Evolutionary conservation across 306 rosid genomes (phyloP), one percentile per base, ranked within the genome.

Genomic region (Citrullus colocynthis): DNA sequence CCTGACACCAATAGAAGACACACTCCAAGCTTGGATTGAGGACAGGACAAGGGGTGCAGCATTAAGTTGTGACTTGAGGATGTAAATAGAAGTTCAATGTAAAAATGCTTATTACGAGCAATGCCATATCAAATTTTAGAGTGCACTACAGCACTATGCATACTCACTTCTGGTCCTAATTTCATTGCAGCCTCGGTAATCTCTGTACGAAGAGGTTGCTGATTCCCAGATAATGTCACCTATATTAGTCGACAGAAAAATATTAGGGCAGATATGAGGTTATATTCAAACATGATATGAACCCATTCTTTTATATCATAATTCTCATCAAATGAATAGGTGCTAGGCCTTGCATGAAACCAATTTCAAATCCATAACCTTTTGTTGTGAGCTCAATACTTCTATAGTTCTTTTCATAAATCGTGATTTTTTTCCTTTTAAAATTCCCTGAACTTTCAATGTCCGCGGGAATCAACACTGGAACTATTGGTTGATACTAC

Each of bases 161-260:
- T 10, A 81, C 95, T 85, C 82, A 88, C 98, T 84, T 91, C 98
- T 11, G 97, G 71, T 82, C 98, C 97, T 83, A 93, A 84, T 83
- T 91, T 89, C 96, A 91, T 88, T 49, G 98, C 98, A 79, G 96
- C 96, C 87, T 89, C 97, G 1, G 93, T 88, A 71, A 92, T 90
- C 86, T 87, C 90, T n/a, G 91, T 88, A 37, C 91, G 88, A 10
- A 93, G 82, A 54, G 97, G 97, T 79, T 88, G 90, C 85, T 91
- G 98, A 82, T 89, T 88, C 81, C 98, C 98, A 24, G 95, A 87
- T 56, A 93, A 82, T 9, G 98, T 93, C 78, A 87, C 97, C 98
- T 93, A 78, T 44, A 79, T 30, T 78, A 56, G 21, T 55, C 39
- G 58, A 81, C 74, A 81, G 78, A 78, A 45, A 64, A 63, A 13